Base-by-base conservation (phyloP, 139 green algal genomes). In the Raphidocelis subcapitata region DNA sequence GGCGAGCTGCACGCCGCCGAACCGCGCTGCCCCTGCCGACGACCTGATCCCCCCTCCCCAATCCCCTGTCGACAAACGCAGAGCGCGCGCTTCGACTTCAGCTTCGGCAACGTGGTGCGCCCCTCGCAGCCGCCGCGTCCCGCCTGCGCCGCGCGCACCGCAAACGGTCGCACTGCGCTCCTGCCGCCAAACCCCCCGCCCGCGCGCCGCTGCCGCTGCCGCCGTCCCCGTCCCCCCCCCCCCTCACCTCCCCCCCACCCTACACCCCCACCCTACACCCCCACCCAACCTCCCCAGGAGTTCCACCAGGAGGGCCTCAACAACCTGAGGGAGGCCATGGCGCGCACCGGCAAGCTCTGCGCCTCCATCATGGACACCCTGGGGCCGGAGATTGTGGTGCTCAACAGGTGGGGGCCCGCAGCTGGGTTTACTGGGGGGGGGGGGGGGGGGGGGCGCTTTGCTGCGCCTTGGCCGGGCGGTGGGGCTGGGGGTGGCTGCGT, bases 281-380 rank as follows among this genome's bases (percentile, higher is more conserved):
- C 5, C 46, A 21, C 59, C 28, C 59, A 14, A 20, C 66, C 67
- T 12, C n/a, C 56, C 4, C 77, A 86, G 69, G 83, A 88, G 36
- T 91, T 88, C 66, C 89, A 96, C 72, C 84, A 86, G 32, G 61
- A 81, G 47, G 87, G 84, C 1, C 68, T 96, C 29, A 55, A 84
- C 20, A 96, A 96, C 65, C 74, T 97, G 32, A 65, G 77, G 1
- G 51, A 67, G 23, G 92, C 92, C 5, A 86, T 92, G 80, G 59
- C 70, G 32, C 70, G 73, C 32, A 94, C 91, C 0, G 70, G 83
- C 33, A 72, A 54, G 29, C 75, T 95, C 63, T 95, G 92, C 79
- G 89, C 86, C 52, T 86, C 94, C 3, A 90, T 94, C 65, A 44
- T 97, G 33, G 91, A 97, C 79, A 94, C 89, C 0, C 63, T 82